Conservation (phyloP, 2,329 filamentous ascomycete genomes). For the Ceratocystis cacaofunesta region DNA sequence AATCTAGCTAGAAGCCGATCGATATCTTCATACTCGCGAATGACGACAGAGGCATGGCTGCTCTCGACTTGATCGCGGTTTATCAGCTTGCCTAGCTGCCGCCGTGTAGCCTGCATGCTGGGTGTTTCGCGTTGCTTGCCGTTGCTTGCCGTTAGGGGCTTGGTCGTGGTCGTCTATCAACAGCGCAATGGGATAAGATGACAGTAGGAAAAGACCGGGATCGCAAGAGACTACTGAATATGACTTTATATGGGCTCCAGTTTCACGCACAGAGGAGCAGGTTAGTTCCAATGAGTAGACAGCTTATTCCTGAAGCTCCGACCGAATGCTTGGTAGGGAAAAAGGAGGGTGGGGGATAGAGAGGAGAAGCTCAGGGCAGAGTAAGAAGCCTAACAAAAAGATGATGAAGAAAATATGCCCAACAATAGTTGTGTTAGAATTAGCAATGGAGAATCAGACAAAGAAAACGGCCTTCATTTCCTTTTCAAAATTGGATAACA, state of each 20-base stretch:
- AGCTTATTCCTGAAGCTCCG: neutral
- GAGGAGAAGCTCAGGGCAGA: neutral
- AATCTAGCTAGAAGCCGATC: conserved; percentile 63
- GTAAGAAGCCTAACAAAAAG: neutral
- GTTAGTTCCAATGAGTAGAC: neutral
- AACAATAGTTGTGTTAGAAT: neutral
- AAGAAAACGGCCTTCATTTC: neutral
- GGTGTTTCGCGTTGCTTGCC: conserved; percentile 19
- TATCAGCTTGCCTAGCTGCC: conserved; percentile 58
- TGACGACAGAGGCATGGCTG: conserved; percentile 56
- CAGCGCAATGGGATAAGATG: neutral
- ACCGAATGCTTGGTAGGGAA: neutral
- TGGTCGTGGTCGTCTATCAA: neutral
- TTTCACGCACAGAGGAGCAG: neutral
- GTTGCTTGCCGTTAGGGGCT: neutral
- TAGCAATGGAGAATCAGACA: neutral
- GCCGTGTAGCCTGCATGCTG: conserved; percentile 54
- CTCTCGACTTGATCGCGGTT: conserved; percentile 56
- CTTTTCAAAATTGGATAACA: neutral
- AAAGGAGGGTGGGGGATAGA: neutral
- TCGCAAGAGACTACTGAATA: neutral
- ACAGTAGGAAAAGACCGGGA: neutral
- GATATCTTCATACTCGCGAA: conserved; percentile 69
- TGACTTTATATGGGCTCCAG: neutral
- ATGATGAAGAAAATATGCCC: neutral